phyloP scores from a whole-genome alignment of 2,329 filamentous ascomycete genomes.

The Lithohypha guttulata region DNA sequence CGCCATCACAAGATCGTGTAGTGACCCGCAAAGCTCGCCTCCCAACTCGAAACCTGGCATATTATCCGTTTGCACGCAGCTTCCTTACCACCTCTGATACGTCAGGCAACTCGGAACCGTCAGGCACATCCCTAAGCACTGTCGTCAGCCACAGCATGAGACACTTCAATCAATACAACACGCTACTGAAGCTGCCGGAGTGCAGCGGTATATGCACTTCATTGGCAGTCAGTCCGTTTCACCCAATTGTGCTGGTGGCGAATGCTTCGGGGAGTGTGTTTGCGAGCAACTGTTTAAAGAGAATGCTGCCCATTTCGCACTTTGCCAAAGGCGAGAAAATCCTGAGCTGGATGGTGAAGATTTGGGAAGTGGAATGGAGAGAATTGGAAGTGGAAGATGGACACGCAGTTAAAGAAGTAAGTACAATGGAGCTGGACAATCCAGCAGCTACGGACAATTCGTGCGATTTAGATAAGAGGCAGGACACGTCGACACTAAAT shows the following conservation, averaged over 20 bases:
- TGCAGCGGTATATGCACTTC: slow-evolving; percentile 26
- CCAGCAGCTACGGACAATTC: no score
- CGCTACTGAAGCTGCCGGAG: slow-evolving; percentile 37
- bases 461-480: no score
- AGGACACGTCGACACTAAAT: not conserved
- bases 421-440: no score
- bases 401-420: not conserved
- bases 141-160: slow-evolving; percentile 17
- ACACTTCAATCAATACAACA: slow-evolving; percentile 28
- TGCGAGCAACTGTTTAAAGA: slow-evolving; percentile 42
- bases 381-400: not conserved
- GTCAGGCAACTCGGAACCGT: slow-evolving; percentile 11
- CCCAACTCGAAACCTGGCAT: slow-evolving; percentile 39
- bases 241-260: slow-evolving; percentile 45
- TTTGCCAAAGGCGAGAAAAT: slow-evolving; percentile 33
- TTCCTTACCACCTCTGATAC: slow-evolving; percentile 29
- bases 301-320: slow-evolving; percentile 29
- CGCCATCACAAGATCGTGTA: slow-evolving; percentile 21
- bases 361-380: slow-evolving; percentile 49
- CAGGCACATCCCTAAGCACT: slow-evolving; percentile 10
- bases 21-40: slow-evolving; percentile 28
- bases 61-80: slow-evolving; percentile 45
- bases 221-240: slow-evolving; percentile 30
- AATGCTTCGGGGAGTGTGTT: slow-evolving; percentile 42
- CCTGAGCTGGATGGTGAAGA: slow-evolving; percentile 43